phyloP scores from a whole-genome alignment of 306 rosid species.

The Aeschynomene evenia region DNA sequence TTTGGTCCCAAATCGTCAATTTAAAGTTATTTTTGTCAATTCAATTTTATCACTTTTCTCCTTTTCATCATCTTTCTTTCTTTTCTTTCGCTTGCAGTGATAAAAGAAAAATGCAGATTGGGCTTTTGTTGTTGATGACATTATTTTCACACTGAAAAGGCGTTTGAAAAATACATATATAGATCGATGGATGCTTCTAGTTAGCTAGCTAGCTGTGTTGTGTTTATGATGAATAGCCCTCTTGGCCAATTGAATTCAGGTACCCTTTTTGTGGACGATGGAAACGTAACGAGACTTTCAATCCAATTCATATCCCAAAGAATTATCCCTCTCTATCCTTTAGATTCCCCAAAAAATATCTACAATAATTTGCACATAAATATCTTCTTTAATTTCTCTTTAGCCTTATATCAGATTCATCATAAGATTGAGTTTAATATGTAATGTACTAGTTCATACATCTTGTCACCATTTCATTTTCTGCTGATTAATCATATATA shows the following conservation, averaged over 20 bases:
- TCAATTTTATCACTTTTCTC: neutral
- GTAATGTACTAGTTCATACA: too few species aligned
- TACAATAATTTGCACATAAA: slow-evolving; percentile 13
- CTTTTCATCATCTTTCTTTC: neutral
- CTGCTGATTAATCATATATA: neutral
- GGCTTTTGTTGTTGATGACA: slow-evolving; percentile 26
- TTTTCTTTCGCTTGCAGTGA: slow-evolving; percentile 8
- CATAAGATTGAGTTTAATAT: slow-evolving; percentile 19
- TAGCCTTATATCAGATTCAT: neutral
- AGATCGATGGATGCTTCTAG: neutral
- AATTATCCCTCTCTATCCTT: neutral
- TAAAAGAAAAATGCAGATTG: neutral
- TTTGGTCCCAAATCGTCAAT: neutral
- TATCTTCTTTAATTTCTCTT: neutral
- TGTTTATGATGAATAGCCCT: neutral
- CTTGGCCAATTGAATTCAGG: slow-evolving; percentile 7
- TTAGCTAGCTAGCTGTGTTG: too few species aligned
- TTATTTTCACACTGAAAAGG: slow-evolving; percentile 12
- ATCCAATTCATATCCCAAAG: too few species aligned
- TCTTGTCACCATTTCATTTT: neutral
- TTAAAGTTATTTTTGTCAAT: neutral
- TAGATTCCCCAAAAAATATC: slow-evolving; percentile 26
- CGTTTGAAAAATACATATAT: slow-evolving; percentile 1
- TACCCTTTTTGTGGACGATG: slow-evolving; percentile 23
- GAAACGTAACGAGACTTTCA: neutral